phyloP scores from a whole-genome alignment of 1,284 basidiomycete genomes.

The Microbotryum lychnidis-dioicae region DNA sequence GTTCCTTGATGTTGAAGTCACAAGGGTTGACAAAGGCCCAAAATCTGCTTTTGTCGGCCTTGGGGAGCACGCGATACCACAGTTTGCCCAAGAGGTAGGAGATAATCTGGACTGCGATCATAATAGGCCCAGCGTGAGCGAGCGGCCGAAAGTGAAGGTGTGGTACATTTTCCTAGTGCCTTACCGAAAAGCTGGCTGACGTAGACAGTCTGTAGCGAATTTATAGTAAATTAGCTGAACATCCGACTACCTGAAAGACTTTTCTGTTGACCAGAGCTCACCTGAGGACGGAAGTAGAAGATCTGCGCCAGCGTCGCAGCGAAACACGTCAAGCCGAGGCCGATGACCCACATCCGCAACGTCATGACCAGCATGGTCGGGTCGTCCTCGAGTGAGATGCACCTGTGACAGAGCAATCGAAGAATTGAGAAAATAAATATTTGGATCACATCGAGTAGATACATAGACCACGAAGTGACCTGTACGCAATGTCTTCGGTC shows the following conservation, averaged over 20 bases:
- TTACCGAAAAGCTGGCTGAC: constrained; percentile 29
- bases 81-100: constrained; percentile 26
- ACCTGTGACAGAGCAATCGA: background rate
- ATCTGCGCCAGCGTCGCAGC: constrained; percentile 27
- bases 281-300: constrained; percentile 27
- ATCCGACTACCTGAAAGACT: too few relatives aligned
- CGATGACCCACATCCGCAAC: constrained; percentile 7
- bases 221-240: too few relatives aligned
- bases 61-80: constrained; percentile 20
- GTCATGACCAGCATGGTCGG: constrained; percentile 26
- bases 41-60: constrained; percentile 18
- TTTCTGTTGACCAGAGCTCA: too few relatives aligned
- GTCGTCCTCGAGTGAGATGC: constrained; percentile 31
- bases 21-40: constrained; percentile 32
- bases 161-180: too few relatives aligned
- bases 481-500: constrained; percentile 26
- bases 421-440: background rate
- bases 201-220: constrained; percentile 24
- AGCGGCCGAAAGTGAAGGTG: too few relatives aligned
- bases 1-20: constrained; percentile 33
- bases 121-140: too few relatives aligned
- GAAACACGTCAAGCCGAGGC: constrained; percentile 18
- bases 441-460: too few relatives aligned
- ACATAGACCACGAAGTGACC: background rate
- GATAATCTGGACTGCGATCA: constrained; percentile 21